A percentile compares a stretch with the other conserved stretches of the same genome.
phyloP scores from a whole-genome alignment of 169 alveolate species.

The Cryptosporidium sp. region DNA sequence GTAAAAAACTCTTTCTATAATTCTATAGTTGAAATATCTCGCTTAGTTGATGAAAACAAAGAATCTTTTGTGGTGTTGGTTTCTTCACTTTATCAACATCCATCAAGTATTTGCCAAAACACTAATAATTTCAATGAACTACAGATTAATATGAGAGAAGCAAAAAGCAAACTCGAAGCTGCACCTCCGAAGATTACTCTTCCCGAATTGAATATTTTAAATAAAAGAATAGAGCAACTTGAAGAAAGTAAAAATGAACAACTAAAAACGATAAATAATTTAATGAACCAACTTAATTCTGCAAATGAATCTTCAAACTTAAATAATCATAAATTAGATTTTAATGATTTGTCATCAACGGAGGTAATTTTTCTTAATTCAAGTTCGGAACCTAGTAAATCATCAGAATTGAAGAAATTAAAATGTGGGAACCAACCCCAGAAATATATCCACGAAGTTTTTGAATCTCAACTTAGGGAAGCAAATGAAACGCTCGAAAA shows the following conservation, averaged over 20 bases:
- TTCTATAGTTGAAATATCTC: not conserved
- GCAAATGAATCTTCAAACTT: conserved; percentile 7
- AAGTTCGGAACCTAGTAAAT: conserved; percentile 4
- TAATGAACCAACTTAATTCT: conserved; percentile 10
- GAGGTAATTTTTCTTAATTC: not conserved
- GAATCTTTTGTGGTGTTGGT: not conserved
- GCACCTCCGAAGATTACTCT: conserved; percentile 24
- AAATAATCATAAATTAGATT: not conserved
- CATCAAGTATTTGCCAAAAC: conserved; percentile 7
- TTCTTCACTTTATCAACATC: conserved; percentile 37
- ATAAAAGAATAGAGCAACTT: conserved; percentile 51
- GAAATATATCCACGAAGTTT: conserved; percentile 23
- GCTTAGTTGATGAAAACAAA: not conserved
- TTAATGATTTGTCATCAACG: not conserved
- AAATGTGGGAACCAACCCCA: conserved; percentile 1
- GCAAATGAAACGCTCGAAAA: conserved; percentile 72
- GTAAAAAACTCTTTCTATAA: not conserved
- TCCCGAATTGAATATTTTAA: conserved; percentile 38
- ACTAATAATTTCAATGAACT: not conserved
- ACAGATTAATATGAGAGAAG: conserved; percentile 48
- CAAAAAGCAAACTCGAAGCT: conserved; percentile 21
- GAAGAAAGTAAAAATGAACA: conserved; percentile 49
- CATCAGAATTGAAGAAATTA: not conserved
- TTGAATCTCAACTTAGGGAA: conserved; percentile 57
- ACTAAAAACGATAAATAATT: conserved; percentile 24